Base-by-base conservation (phyloP, 345 rosid species). In the Citropsis articulata region DNA sequence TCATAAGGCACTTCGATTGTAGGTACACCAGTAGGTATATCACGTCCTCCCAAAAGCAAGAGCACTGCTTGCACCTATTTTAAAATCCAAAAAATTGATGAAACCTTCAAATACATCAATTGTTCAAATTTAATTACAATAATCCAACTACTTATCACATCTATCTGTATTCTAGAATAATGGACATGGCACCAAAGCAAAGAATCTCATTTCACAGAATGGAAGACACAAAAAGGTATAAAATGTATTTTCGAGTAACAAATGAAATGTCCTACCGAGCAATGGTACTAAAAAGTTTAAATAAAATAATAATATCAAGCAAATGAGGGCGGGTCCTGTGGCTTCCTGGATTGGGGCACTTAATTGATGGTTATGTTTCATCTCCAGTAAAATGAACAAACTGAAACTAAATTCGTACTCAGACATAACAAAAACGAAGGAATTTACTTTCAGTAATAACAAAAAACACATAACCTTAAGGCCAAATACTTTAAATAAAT, bases 11-110 rank as follows among this genome's bases (percentile, higher is more conserved):
- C 85, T 79, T 89, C 90, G 69, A 77, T 63, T 69, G 90, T 80
- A 31, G 91, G 91, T 65, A 87, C 86, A 72, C 83, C 84, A n/a
- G 87, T 81, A 35, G 90, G 91, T 65, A 88, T 78, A 80, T 90
- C 90, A 59, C 81, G 73, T 38, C 87, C 90, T 74, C 92, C 93
- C n/a, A 91, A 83, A 72, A 89, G 91, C 86, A 91, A 84, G 73
- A 91, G 91, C 67, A 91, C 94, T 27, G 91, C 94, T 85, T 88
- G 91, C 79, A 89, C 94, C 94, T 91, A 80, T 66, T 28, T 27
- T 64, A 35, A 31, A 84, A 64, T 66, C 66, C 69, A 78, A 81
- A n/a, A 72, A 75, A 64, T 56, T 30, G 33, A 65, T 64, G 28
- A 45, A 18, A 55, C n/a, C 48, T 67, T 18, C 55, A 67, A 56